Conservation (phyloP, 2,329 filamentous ascomycete genomes). For the Xylaria sp. region DNA sequence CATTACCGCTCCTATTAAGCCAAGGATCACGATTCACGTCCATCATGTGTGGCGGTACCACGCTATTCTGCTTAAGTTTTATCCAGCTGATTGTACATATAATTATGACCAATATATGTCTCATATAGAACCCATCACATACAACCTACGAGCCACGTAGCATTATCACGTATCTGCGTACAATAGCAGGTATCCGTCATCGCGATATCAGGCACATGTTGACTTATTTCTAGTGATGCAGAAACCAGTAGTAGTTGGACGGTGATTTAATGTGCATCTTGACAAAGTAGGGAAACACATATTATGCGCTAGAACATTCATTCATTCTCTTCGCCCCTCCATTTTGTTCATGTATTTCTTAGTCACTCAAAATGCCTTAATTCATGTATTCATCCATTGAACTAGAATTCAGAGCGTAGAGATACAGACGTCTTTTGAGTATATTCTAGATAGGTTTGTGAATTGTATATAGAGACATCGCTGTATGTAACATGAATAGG, state of each 20-base stretch:
- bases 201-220: not conserved
- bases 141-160: not conserved
- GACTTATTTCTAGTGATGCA: not conserved
- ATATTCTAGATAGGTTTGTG: not conserved
- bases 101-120: not conserved
- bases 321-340: not conserved
- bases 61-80: not conserved
- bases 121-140: not conserved
- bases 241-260: not conserved
- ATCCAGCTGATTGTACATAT: not conserved
- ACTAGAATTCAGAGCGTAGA: not conserved
- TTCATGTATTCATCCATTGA: not conserved
- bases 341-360: not conserved
- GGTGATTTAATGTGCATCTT: not conserved
- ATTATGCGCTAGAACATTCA: constrained; percentile 8
- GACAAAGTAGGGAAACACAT: not conserved
- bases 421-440: constrained; percentile 1
- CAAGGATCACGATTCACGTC: not conserved
- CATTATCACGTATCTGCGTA: not conserved
- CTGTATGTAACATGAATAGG: not conserved
- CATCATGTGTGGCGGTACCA: not conserved
- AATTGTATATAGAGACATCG: not conserved
- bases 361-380: not conserved
- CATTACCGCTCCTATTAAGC: not conserved
- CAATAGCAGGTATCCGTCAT: not conserved